Conservation (phyloP, 257 asterid genomes). For the Solanum boliviense region DNA sequence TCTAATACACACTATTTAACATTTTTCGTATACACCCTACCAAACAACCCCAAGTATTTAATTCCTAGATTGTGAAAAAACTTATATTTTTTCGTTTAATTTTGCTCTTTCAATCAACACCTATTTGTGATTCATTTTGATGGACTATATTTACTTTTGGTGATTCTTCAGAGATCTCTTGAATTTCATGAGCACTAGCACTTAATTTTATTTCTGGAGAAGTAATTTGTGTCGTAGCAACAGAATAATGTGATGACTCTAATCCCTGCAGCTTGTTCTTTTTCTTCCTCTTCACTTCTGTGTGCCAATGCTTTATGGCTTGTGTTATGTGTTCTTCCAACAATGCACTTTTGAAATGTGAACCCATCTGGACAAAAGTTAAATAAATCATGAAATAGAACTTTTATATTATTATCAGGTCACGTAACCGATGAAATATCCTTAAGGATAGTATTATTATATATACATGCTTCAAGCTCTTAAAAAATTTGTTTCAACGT, state of each 20-base stretch:
- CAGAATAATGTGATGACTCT: neutral
- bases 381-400: neutral
- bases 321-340: constrained; percentile 46
- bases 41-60: neutral
- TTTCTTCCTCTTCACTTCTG: constrained; percentile 35
- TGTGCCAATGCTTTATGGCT: constrained; percentile 53
- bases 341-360: constrained; percentile 38
- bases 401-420: neutral
- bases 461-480: neutral
- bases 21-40: neutral
- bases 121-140: neutral
- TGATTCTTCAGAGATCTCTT: neutral
- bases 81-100: too few relatives aligned
- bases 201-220: neutral
- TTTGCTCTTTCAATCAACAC: neutral
- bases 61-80: too few relatives aligned
- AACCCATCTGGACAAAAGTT: constrained; percentile 45
- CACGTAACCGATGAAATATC: neutral
- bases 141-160: neutral
- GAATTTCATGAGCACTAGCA: neutral
- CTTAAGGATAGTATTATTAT: neutral
- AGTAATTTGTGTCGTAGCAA: neutral
- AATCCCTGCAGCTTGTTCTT: neutral
- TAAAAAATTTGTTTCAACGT: neutral
- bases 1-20: neutral